Evolutionary conservation across 495 filamentous ascomycete species (phyloP), one percentile per base, ranked within the genome.

Genomic region (Cercophora scortea): DNA sequence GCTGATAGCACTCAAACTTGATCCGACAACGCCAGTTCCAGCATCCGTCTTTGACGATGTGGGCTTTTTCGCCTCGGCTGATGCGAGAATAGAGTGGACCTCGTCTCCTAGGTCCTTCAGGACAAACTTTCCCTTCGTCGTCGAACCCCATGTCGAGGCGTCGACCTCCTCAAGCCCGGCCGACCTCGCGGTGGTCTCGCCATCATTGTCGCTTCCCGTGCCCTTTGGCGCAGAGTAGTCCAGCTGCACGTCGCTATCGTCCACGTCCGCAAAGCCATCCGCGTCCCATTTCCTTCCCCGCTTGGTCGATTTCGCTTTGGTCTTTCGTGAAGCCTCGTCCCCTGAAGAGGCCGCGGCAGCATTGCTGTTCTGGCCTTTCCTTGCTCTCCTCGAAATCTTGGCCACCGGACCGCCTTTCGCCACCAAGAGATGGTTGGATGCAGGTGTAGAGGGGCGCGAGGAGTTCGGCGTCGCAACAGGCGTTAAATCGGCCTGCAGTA

Each of bases 81-180:
- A 84, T 41, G 83, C 79, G 35, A 96, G 75, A 46, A 97, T 95
- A 10, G 85, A 86, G 54, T 95, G 83, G n/a, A 96, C 88, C 64
- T 97, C 88, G 52, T 93, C 88, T 47, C 89, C 93, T 46, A 98
- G 67, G 60, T 98, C 93, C 58, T 86, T 96, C 59, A 98, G 73
- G 34, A 97, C 87, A 53, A 96, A 97, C 56, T 96, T 85, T 6
- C 93, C 93, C 69, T 90, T 90, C 6, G 90, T 94, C 55, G 82
- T 83, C 16, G 77, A 87, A 15, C 93, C 93, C 88, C 88, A 93
- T 16, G 86, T 79, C 10, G 84, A 84, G 38, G 84, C 79, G 48
- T 87, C 81, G 17, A 97, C 82, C 35, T 80, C 79, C 58, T 93
- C 88, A 18, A 90, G 70, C 19, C 79, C 75, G 6, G 66, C 67